Evolutionary conservation across 305 asterid genomes (phyloP).

Genomic region (Nicotiana rustica): DNA sequence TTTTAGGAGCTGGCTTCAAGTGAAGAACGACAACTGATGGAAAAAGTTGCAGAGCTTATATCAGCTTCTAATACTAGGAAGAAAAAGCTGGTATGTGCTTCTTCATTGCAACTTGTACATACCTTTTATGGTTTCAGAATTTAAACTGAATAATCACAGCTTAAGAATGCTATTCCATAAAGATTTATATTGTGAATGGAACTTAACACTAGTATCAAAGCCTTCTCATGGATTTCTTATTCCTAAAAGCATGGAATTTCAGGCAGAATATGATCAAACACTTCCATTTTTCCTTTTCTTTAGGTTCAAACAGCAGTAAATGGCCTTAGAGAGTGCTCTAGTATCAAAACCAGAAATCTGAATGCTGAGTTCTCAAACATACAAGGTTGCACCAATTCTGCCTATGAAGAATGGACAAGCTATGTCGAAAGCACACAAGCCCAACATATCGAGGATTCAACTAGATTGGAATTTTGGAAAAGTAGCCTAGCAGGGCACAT

Average conservation of each 20-base stretch:
- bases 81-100: slow-evolving; percentile 35
- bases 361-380: slow-evolving; percentile 33
- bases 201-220: background rate
- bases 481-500: slow-evolving; percentile 34
- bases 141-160: background rate
- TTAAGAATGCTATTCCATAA: background rate
- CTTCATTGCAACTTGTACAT: slow-evolving; percentile 15
- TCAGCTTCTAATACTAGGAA: slow-evolving; percentile 31
- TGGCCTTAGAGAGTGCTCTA: slow-evolving; percentile 33
- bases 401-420: slow-evolving; percentile 35
- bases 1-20: slow-evolving; percentile 37
- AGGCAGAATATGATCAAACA: background rate
- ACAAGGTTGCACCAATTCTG: slow-evolving; percentile 28
- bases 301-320: slow-evolving; percentile 36
- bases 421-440: slow-evolving; percentile 29
- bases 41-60: slow-evolving; percentile 36
- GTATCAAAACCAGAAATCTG: slow-evolving; percentile 33
- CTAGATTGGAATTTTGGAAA: slow-evolving; percentile 33
- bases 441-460: slow-evolving; percentile 21
- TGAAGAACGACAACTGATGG: slow-evolving; percentile 36
- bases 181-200: slow-evolving; percentile 15
- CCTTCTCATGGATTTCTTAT: slow-evolving; percentile 11
- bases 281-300: background rate
- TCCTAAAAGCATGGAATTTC: background rate
- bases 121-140: slow-evolving; percentile 2